phyloP scores from a whole-genome alignment of 176 grass and related monocot genomes.

The Poa annua region DNA sequence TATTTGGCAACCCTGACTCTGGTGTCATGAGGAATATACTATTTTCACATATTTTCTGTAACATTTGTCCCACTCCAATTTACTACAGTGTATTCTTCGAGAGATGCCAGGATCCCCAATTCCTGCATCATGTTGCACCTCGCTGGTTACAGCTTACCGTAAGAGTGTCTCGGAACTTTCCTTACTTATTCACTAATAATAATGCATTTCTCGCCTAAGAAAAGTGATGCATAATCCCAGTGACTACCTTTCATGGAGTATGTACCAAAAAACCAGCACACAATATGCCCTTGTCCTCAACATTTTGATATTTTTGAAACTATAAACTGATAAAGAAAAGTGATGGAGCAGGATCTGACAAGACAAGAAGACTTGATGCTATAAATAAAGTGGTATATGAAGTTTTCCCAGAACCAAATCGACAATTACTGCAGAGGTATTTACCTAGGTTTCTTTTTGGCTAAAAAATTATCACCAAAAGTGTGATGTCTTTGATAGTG shows the following conservation, averaged over 20 bases:
- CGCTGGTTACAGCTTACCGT: conserved; percentile 86
- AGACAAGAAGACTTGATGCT: conserved; percentile 66
- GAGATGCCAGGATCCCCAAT: conserved; percentile 89
- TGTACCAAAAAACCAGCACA: conserved; percentile 24
- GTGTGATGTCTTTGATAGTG: conserved; percentile 25
- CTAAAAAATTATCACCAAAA: conserved; percentile 30
- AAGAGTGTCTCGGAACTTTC: conserved; percentile 49
- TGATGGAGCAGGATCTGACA: conserved; percentile 70
- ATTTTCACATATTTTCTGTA: conserved; percentile 26
- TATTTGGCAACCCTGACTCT: conserved; percentile 41
- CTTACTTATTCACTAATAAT: conserved; percentile 25
- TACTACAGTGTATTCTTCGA: conserved; percentile 80
- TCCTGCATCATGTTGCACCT: conserved; percentile 86
- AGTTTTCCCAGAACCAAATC: conserved; percentile 93
- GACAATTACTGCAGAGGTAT: conserved; percentile 83
- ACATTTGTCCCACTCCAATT: conserved; percentile 47
- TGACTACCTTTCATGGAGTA: conserved; percentile 40
- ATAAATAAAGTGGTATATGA: conserved; percentile 84
- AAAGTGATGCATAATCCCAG: not conserved
- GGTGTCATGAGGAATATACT: conserved; percentile 1
- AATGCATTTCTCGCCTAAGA: conserved; percentile 37
- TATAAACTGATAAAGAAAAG: conserved; percentile 44
- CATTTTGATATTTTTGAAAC: conserved; percentile 36
- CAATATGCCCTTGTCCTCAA: conserved; percentile 25
- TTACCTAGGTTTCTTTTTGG: conserved; percentile 19